These are phyloP conservation scores for Ilex asprella DNA, from an alignment of 257 asterid genomes.

Conservation along the genomic window DNA sequence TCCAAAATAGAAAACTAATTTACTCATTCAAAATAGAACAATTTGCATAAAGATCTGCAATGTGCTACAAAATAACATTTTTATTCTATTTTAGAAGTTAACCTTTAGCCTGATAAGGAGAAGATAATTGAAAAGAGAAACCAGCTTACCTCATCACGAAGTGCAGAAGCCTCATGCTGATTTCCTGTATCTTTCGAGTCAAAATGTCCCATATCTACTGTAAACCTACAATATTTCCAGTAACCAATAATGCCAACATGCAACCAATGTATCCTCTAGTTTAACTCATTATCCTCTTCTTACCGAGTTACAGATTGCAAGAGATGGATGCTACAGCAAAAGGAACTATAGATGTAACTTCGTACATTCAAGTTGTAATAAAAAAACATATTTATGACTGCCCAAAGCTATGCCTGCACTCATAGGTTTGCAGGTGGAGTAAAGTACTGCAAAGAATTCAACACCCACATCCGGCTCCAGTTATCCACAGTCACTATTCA, in stretches of 20 bases:
- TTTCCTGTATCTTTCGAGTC: constrained; percentile 64
- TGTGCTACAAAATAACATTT: constrained; percentile 7
- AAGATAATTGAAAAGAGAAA: constrained; percentile 4
- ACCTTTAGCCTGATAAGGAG: constrained; percentile 10
- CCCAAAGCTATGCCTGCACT: too few species aligned
- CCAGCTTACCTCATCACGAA: constrained; percentile 83
- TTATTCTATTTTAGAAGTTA: constrained; percentile 8
- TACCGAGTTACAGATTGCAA: too few species aligned
- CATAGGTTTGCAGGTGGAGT: too few species aligned
- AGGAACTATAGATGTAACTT: too few species aligned
- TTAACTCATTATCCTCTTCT: background rate
- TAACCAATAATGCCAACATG: constrained; percentile 13
- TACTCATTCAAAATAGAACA: too few species aligned
- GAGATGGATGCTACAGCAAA: too few species aligned
- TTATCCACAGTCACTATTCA: too few species aligned
- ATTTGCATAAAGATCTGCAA: too few species aligned
- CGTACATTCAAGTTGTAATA: background rate
- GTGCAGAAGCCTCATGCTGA: constrained; percentile 81
- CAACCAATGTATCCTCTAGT: background rate
- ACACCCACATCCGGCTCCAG: too few species aligned
- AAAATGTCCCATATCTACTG: constrained; percentile 54
- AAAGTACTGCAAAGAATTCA: too few species aligned
- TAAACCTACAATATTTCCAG: constrained; percentile 46
- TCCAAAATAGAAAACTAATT: too few species aligned
- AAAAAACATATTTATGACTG: too few species aligned